A percentile compares a stretch with the other conserved stretches of the same genome.
phyloP scores from a whole-genome alignment of 306 rosid genomes.

The Prunus mume region DNA sequence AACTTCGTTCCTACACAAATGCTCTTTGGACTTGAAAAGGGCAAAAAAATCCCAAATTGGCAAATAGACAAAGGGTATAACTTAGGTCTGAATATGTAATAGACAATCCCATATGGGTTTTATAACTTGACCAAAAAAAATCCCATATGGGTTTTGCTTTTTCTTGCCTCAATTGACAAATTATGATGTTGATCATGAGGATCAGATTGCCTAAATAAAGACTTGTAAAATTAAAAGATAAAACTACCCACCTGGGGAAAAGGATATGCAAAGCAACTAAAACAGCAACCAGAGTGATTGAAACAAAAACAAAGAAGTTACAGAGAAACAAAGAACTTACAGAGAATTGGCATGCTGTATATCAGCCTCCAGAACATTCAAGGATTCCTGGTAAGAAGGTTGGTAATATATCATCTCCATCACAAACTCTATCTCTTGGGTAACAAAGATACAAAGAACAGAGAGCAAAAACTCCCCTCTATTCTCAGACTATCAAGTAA shows the following conservation, averaged over 20 bases:
- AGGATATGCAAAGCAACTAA: not conserved
- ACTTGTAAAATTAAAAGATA: not conserved
- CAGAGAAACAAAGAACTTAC: slow-evolving; percentile 40
- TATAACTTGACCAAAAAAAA: too few species aligned
- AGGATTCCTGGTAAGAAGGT: slow-evolving; percentile 70
- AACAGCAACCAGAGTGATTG: not conserved
- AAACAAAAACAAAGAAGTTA: not conserved
- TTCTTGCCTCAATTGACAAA: slow-evolving; percentile 11
- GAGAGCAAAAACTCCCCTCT: slow-evolving; percentile 14
- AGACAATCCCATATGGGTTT: not conserved
- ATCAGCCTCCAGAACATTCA: slow-evolving; percentile 82
- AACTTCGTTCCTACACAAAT: not conserved
- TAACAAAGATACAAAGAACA: slow-evolving; percentile 7
- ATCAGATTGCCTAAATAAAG: not conserved
- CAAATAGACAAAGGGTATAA: not conserved
- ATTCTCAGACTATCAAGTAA: not conserved
- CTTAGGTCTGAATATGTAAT: not conserved
- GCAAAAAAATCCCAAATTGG: not conserved
- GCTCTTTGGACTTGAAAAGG: not conserved
- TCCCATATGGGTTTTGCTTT: not conserved
- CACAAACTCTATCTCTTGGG: slow-evolving; percentile 12
- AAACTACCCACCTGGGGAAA: slow-evolving; percentile 5
- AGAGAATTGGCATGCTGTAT: slow-evolving; percentile 88
- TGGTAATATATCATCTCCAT: slow-evolving; percentile 72
- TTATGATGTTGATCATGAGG: slow-evolving; percentile 7